Base-by-base conservation (phyloP, 1,284 basidiomycete genomes). In the Hemileia vastatrix region DNA sequence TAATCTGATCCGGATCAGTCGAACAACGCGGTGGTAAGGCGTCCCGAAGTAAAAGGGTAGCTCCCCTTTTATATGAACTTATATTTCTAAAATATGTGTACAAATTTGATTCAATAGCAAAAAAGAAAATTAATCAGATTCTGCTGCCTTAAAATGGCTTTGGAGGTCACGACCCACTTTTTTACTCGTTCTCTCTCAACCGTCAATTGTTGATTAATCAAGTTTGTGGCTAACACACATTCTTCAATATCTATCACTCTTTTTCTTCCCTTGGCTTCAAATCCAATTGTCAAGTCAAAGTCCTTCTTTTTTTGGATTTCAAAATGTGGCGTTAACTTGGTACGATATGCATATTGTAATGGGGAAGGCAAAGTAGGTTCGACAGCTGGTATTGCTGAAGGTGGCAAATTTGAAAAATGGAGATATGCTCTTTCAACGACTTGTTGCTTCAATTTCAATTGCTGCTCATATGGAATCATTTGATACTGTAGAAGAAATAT, bases 291-390 rank as follows among this genome's bases (percentile, higher is more conserved):
- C 19, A 92, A 76, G 81, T 86, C 86, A 79, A 27, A 72, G 81
- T 85, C 57, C 9, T 57, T 57, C 43, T 18, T 32, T 0, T 84
- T 83, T 1, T 90, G 85, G 0, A 86, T 82, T 49, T 95, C 88
- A 70, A 97, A 98, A 76, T 98, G 94, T 0, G 94, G 94, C 0
- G 94, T 97, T 52, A 98, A 86, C 78, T 98, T 98, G 0, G 95
- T 98, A 21, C 94, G 84, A 76, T 98, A 98, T 50, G 82, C 83
- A 77, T 94, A 96, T 67, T 94, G 85, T 54, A 87, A 78, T 0
- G 94, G 95, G 0, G 88, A 92, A 4, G 84, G 83, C 15, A 94
- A 85, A 0, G 94, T 97, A 0, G 84, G 78, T 54, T 83, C 80
- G 32, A 92, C 84, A 0, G 73, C 62, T 8, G 93, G 92, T 1